phyloP scores from a whole-genome alignment of 1,139 yeast genomes.

The Starmera stellimalicola region DNA sequence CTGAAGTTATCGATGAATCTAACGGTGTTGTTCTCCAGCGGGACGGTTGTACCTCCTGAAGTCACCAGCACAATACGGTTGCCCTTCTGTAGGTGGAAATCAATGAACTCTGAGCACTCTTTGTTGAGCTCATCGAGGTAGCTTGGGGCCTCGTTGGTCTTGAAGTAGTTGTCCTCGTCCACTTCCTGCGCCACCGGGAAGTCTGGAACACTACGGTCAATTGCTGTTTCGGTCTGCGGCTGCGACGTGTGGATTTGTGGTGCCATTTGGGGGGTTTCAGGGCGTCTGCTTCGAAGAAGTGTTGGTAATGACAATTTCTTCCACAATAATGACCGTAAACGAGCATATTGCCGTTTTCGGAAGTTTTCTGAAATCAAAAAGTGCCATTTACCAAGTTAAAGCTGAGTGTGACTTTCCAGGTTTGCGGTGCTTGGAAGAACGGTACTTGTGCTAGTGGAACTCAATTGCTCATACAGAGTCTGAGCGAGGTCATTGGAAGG shows the following conservation, averaged over 20 bases:
- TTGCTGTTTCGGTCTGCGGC: constrained; percentile 66
- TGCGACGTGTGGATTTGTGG: constrained; percentile 40
- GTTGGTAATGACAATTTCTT: too few relatives aligned
- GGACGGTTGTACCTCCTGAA: constrained; percentile 98
- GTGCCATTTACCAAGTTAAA: too few relatives aligned
- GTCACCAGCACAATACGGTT: constrained; percentile 72
- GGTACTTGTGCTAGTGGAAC: too few relatives aligned
- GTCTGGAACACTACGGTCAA: constrained; percentile 66
- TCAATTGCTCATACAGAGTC: too few relatives aligned
- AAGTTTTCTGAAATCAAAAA: too few relatives aligned
- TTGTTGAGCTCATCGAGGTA: constrained; percentile 55
- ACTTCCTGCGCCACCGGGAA: constrained; percentile 67
- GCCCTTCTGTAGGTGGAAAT: constrained; percentile 26
- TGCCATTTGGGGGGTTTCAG: constrained; percentile 3
- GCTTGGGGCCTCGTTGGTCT: constrained; percentile 60
- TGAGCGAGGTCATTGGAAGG: too few relatives aligned
- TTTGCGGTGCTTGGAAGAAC: too few relatives aligned
- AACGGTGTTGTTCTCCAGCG: constrained; percentile 92
- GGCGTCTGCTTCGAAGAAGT: too few relatives aligned
- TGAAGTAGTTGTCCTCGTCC: constrained; percentile 74
- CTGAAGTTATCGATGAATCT: constrained; percentile 93
- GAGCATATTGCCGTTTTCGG: too few relatives aligned
- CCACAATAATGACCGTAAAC: too few relatives aligned
- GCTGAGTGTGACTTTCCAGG: too few relatives aligned
- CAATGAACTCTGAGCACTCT: constrained; percentile 53